Base-by-base conservation (phyloP, 2,329 filamentous ascomycete species). In the Colletotrichum limetticola region DNA sequence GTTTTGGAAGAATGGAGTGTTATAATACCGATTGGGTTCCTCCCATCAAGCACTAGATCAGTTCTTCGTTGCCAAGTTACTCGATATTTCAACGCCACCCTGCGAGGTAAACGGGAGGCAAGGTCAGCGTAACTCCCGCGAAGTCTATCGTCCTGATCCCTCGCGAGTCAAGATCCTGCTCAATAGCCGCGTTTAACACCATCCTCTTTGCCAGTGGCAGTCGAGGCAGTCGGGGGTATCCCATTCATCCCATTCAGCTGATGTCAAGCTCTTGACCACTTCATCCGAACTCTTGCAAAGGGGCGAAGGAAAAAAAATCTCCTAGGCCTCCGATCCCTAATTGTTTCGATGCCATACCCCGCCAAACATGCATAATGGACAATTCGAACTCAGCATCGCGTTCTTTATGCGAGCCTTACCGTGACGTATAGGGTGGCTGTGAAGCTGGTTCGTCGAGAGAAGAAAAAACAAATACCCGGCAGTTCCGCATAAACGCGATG, bases 361-460 rank as follows among this genome's bases (percentile, higher is more conserved):
- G 60, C 60, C 60, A 69, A 65, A 66, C 60, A 66, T 72, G 70
- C 66, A 70, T 65, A 26, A 64, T 59, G 32, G 19, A 49, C 55
- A 59, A 26, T 52, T 60, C 59, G 46, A 61, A 65, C 56, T 22
- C 24, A 37, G 49, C 12, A 46, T 57, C 49, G 52, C 32, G 35
- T 59, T 46, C 22, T 30, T 66, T 60, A 72, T 72, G 56, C 66
- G 19, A 61, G 55, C 55, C 56, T 49, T 61, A 35, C 28, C 22
- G 42, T 69, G 66, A 72, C 58, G 59, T 49, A 28, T 2, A 6
- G 7, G 22, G 59, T 59, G 59, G 69, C 59, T 64, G 53, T 64
- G 59, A 69, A 56, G 69, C 42, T 59, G 28, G 42, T 30, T 60
- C 30, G 22, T 55, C 24, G 22, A 56, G 12, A 11, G 1, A 28